phyloP scores from a whole-genome alignment of 2,329 filamentous ascomycete genomes.

The Phyllosticta citriasiana region DNA sequence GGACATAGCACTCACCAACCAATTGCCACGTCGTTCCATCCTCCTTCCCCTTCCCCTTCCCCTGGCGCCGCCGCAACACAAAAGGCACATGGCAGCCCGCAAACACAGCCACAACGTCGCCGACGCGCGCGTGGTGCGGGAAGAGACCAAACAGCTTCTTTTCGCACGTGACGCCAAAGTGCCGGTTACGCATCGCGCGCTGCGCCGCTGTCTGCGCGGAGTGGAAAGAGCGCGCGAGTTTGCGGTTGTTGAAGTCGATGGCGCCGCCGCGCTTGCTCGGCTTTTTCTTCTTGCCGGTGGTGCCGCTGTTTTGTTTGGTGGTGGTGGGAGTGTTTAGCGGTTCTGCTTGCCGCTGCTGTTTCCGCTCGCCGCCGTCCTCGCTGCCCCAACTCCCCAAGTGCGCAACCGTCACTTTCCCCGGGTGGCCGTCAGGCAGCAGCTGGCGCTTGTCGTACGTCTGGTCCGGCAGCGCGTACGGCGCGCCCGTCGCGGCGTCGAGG shows the following conservation, averaged over 20 bases:
- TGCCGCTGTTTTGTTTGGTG: too few species aligned
- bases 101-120: conserved; percentile 16
- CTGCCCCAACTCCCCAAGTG: conserved; percentile 15
- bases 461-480: conserved; percentile 14
- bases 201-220: conserved; percentile 12
- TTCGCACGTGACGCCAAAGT: conserved; percentile 16
- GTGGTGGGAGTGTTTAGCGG: too few species aligned
- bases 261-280: too few species aligned
- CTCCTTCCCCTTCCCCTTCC: not conserved
- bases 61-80: conserved; percentile 6
- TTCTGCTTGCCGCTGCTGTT: not conserved
- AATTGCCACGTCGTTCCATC: not conserved
- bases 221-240: too few species aligned
- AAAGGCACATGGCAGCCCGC: conserved; percentile 17
- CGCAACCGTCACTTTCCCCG: conserved; percentile 16
- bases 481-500: conserved; percentile 14
- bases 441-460: conserved; percentile 14
- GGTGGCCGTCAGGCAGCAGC: conserved; percentile 12
- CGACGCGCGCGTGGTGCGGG: conserved; percentile 13
- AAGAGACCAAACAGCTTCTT: conserved; percentile 18
- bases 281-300: too few species aligned
- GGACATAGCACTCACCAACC: not conserved
- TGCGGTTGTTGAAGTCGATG: too few species aligned
- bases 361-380: conserved; percentile 10
- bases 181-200: conserved; percentile 15